A percentile compares a stretch with the other conserved stretches of the same genome.
These are phyloP conservation scores for Apiotrichum brassicae DNA, from an alignment of 1,284 basidiomycete species.

Conservation along the genomic window DNA sequence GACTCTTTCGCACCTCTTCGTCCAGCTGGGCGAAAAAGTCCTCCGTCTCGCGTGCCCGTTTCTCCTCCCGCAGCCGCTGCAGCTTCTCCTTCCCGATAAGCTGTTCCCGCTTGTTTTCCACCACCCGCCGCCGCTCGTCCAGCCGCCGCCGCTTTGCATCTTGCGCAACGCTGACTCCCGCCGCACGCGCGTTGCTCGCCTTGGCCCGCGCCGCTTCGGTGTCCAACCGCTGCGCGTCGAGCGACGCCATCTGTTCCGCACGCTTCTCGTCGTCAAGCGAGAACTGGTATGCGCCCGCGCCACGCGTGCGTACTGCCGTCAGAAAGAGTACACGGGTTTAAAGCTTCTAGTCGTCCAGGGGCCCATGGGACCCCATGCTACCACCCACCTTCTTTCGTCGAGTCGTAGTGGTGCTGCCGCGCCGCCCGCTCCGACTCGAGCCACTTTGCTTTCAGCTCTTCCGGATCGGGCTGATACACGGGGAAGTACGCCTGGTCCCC, in stretches of 20 bases:
- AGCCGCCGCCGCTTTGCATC: constrained; percentile 72
- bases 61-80: constrained; percentile 22
- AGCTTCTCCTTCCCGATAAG: constrained; percentile 41
- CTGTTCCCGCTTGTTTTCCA: constrained; percentile 77
- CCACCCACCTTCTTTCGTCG: constrained; percentile 60
- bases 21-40: constrained; percentile 31
- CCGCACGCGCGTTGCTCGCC: constrained; percentile 18
- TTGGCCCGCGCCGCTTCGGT: constrained; percentile 60
- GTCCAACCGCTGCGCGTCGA: constrained; percentile 61
- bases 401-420: constrained; percentile 72
- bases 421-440: constrained; percentile 64
- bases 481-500: constrained; percentile 77
- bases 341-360: too few relatives aligned
- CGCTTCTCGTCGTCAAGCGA: constrained; percentile 71
- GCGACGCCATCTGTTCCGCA: constrained; percentile 66
- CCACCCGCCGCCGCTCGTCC: constrained; percentile 64
- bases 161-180: constrained; percentile 49
- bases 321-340: too few relatives aligned
- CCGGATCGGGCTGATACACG: constrained; percentile 73
- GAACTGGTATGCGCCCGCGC: constrained; percentile 85
- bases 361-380: not conserved
- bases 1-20: constrained; percentile 17
- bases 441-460: constrained; percentile 69
- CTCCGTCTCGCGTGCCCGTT: constrained; percentile 32
- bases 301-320: constrained; percentile 52